Evolutionary conservation across 2,329 filamentous ascomycete genomes (phyloP), one percentile per base, ranked within the genome.

Genomic region (Biscogniauxia marginata): DNA sequence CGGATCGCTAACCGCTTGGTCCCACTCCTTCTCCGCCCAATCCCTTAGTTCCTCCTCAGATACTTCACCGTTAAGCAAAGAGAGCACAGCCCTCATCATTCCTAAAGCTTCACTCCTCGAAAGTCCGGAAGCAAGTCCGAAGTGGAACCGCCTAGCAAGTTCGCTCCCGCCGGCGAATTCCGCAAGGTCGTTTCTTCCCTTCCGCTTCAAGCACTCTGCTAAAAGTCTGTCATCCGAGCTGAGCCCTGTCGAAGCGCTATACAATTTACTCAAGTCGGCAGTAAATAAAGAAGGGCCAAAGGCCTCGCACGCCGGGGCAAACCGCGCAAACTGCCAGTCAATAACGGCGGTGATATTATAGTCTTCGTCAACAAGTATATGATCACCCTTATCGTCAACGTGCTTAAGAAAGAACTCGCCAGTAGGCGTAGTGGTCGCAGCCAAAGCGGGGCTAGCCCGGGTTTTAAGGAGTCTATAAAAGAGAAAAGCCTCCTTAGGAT

Each of bases 281-380:
- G n/a, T n/a, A n/a, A n/a, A n/a, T n/a, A n/a, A n/a, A n/a, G n/a
- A n/a, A n/a, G n/a, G n/a, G n/a, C n/a, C n/a, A n/a, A n/a, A n/a
- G n/a, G n/a, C n/a, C n/a, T n/a, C n/a, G n/a, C n/a, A n/a, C n/a
- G n/a, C n/a, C n/a, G n/a, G 47, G 46, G 61, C 66, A 6, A 68
- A 67, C 46, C 68, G 58, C 13, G 71, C 67, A 63, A 65, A 73
- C 56, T 74, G 67, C 73, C 73, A 76, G 59, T 76, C 73, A 25
- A 76, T 68, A 47, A 76, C 70, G 7, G 68, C 73, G 5, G 69
- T 74, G 25, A 75, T 72, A 23, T 71, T 72, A 52, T 65, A 73
- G 4, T 72, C 54, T 11, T 73, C 61, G 52, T 76, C 68, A 16
- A 62, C 63, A 7, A 77, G 66, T 48, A n/a, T n/a, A n/a, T n/a